Evolutionary conservation across 345 rosid species (phyloP), one percentile per base, ranked within the genome.

Genomic region (Noccaea bulbosa): DNA sequence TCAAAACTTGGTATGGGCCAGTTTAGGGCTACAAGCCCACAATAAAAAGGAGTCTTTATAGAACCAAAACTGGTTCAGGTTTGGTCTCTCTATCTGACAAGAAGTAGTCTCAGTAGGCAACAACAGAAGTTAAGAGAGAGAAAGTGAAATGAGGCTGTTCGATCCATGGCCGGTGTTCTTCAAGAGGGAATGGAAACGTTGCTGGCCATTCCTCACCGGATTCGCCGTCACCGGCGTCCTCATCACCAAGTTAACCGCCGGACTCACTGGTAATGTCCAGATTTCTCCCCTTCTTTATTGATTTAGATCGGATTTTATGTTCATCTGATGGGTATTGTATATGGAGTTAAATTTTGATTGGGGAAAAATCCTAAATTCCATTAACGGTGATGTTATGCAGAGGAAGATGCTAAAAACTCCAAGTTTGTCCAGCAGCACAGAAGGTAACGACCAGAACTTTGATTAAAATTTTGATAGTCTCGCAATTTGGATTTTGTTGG

Each of bases 331-430:
- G 27, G 4, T 47, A 1, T 45, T 10, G 3, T 35, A 0, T 51
- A 5, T 27, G 9, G 1, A 3, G 3, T 53, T 15, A 1, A 1
- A 43, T 51, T 38, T 4, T 11, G 27, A 50, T 53, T 38, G 8
- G 30, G 24, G 7, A 15, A 51, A 51, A 43, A 11, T 51, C 52
- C 70, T 62, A 40, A 70, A 14, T 69, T 10, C 1, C 0, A 8
- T 5, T 7, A 39, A 14, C 46, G 24, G 11, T 56, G 59, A 39
- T 71, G 17, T 27, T 39, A 40, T 74, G 45, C 83, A 93, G 98
- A 93, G 84, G 98, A 90, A 66, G 93, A 93, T 57, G 96, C 91
- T 2, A 90, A 93, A 79, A 87, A 88, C 33, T 93, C 97, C 0
- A 79, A 78, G 6, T 93, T 93, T 68, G 97, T 82, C 41, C 93